These are phyloP conservation scores for Chrysopogon serrulatus DNA, from an alignment of 176 grass and related monocot genomes.

Conservation along the genomic window DNA sequence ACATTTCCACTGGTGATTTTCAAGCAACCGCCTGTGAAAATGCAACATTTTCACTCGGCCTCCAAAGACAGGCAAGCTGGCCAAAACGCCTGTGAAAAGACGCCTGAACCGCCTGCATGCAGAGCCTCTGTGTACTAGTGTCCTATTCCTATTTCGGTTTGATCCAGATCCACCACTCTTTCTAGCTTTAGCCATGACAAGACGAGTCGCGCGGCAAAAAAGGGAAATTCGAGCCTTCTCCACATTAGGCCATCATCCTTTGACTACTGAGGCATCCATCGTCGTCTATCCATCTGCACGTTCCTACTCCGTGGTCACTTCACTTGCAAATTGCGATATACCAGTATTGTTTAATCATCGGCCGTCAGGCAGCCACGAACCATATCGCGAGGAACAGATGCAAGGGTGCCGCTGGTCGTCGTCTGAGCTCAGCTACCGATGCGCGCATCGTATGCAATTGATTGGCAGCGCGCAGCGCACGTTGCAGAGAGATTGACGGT, in stretches of 20 bases:
- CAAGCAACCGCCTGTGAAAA: no score
- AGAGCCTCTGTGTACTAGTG: no score
- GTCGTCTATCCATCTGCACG: background rate
- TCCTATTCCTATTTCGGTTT: background rate
- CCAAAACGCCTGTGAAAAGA: no score
- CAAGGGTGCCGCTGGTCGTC: background rate
- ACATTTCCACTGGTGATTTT: no score
- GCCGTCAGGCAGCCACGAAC: background rate
- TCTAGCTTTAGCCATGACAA: background rate
- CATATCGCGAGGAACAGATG: conserved; percentile 20
- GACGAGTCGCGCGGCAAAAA: background rate
- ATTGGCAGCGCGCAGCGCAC: background rate
- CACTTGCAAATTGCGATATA: background rate
- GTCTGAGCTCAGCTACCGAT: conserved; percentile 14
- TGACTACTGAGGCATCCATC: background rate
- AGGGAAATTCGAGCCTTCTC: conserved; percentile 4
- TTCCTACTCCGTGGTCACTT: background rate
- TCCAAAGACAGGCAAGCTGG: no score
- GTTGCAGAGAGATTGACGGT: background rate
- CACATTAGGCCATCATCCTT: conserved; percentile 9
- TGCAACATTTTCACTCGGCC: no score
- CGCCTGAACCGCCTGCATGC: no score
- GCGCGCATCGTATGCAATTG: conserved; percentile 5
- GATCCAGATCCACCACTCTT: background rate
- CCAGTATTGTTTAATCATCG: conserved; percentile 10